Base-by-base conservation (phyloP, 2,329 filamentous ascomycete genomes). In the Pseudogymnoascus sp. region DNA sequence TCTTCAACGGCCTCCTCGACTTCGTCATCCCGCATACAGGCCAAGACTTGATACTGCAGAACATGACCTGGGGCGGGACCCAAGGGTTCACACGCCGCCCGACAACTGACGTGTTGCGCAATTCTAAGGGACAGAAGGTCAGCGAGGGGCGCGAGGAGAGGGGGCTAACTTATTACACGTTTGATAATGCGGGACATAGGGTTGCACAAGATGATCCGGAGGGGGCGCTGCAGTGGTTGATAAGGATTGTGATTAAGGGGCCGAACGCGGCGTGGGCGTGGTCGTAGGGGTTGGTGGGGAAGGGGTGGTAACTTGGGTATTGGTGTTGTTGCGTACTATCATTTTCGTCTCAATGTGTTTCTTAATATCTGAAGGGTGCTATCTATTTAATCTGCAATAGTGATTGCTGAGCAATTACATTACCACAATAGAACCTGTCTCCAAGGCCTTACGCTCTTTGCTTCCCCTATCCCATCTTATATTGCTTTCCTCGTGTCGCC, bases 41-140 rank as follows among this genome's bases (percentile, higher is more conserved):
- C 15, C 26, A 31, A 8, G 59, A 64, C 9, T 74, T 86, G 35
- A 80, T 80, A 4, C 84, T 88, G 63, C 85, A 89, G 69, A 89
- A 88, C 72, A 87, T 88, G 85, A 88, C 85, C 0, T 89, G 83
- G 82, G 79, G 80, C 59, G 86, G 85, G 1, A 71, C 74, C 0
- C 84, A 87, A 65, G 86, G 86, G 0, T 88, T 89, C 75, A 78
- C 80, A 53, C 69, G 73, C 1, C 73, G 74, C 0, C 84, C 84
- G 0, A 70, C 69, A 4, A 50, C 10, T 9, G 42, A 36, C 7
- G 17, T 42, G 6, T n/a, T 36, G 10, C 47, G 28, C 10, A 19
- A 4, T 42, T 42, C 23, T 15, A 8, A 40, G 33, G 33, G 33
- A 28, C 26, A 28, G 4, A 7, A 28, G 15, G 42, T 47, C n/a